Base-by-base conservation (phyloP, 441 rosid species). In the Syzygium malaccense region DNA sequence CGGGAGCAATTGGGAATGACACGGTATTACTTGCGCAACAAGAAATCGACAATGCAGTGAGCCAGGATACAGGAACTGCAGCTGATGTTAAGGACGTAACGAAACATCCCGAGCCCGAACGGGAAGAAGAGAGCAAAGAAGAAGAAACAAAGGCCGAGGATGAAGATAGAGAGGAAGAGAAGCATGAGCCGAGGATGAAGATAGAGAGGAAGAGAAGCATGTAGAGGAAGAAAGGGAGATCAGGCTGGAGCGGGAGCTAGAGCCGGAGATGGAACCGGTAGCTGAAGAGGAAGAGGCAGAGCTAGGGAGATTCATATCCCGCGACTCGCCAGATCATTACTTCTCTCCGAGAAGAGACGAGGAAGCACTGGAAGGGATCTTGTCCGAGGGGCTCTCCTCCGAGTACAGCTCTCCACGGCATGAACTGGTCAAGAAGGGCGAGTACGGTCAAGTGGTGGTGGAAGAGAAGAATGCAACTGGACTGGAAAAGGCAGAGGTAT, bases 331-430 rank as follows among this genome's bases (percentile, higher is more conserved):
- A 0, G 88, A 86, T 75, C 88, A 54, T 25, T 90, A 53, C 45
- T 93, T 89, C 88, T 93, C 94, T 1, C 90, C 92, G 20, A 89
- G 92, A 54, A 93, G 90, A 88, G 92, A 89, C 33, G 94, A 90
- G 68, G 94, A 93, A 57, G 64, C 89, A 33, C 10, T 68, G 30
- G 90, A 92, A 17, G 92, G 88, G 23, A 75, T 84, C 33, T 87
- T 10, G 11, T 89, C 90, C 20, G 91, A 90, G 37, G 91, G 66
- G 57, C 88, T 33, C 33, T 89, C 90, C 28, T 92, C 93, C 5
- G 92, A 90, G 87, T 91, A 88, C 88, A 86, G 33, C 57, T 89
- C 94, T n/a, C 93, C 94, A 0, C 28, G 51, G 6, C 32, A 55
- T 28, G 93, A 88, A 37, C 78, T 88, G 3, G 86, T 62, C 32